Percentiles rank a stretch among this genome's conserved stretches.
Evolutionary conservation across 345 rosid species (phyloP).

Genomic region (Mercurialis annua): DNA sequence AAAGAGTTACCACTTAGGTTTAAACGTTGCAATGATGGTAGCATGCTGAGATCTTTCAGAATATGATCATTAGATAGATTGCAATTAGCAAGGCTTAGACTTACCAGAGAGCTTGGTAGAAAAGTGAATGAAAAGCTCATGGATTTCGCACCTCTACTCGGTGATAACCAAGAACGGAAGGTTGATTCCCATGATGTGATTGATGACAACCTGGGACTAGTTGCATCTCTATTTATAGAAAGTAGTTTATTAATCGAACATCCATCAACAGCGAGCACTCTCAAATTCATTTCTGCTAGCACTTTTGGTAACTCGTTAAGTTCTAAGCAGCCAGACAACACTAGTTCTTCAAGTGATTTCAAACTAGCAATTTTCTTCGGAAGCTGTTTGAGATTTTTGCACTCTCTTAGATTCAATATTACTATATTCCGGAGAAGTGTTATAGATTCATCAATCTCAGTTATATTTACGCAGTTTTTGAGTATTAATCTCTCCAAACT

Average conservation of each 20-base stretch:
- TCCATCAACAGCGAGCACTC: too few species aligned
- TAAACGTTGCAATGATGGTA: background rate
- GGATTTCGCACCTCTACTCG: background rate
- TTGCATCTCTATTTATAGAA: too few species aligned
- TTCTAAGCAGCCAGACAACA: constrained; percentile 18
- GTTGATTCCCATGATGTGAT: constrained; percentile 10
- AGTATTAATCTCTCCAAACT: constrained; percentile 10
- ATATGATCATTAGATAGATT: constrained; percentile 6
- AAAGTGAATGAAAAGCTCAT: constrained; percentile 1
- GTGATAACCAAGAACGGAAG: constrained; percentile 12
- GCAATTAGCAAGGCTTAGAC: constrained; percentile 10
- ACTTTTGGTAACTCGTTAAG: constrained; percentile 2
- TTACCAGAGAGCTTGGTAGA: constrained; percentile 5
- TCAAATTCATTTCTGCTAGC: too few species aligned
- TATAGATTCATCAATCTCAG: constrained; percentile 18
- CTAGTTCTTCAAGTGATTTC: constrained; percentile 18
- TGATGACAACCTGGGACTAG: too few species aligned
- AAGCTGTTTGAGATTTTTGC: constrained; percentile 19
- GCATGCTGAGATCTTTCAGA: constrained; percentile 4
- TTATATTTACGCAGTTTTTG: constrained; percentile 15
- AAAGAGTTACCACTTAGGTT: constrained; percentile 15
- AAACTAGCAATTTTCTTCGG: constrained; percentile 14
- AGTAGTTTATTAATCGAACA: too few species aligned
- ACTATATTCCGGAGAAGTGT: background rate
- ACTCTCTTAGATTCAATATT: constrained; percentile 12